Conservation (phyloP, 129 eudicot genomes). For the Chrysanthemum lavandulifolium region DNA sequence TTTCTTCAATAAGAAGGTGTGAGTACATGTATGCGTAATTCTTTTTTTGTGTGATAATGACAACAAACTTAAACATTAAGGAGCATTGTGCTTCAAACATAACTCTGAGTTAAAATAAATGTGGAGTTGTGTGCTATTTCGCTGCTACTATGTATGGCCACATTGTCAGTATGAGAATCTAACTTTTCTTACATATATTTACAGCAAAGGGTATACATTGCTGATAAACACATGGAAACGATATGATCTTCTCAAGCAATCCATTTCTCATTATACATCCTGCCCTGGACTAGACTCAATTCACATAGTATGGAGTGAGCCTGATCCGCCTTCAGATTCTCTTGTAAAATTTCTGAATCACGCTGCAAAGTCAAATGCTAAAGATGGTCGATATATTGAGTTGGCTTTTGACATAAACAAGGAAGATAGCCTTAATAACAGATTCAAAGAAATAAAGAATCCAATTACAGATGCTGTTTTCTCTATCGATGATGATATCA, state of each 20-base stretch:
- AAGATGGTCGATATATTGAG: slow-evolving; percentile 49
- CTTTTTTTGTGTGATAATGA: too few species aligned
- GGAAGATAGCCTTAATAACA: slow-evolving; percentile 85
- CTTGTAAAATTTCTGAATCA: slow-evolving; percentile 57
- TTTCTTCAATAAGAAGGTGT: too few species aligned
- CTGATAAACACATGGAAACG: slow-evolving; percentile 88
- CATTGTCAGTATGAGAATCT: too few species aligned
- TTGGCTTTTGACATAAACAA: slow-evolving; percentile 72
- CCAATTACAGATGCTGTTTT: slow-evolving; percentile 69
- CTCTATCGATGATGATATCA: slow-evolving; percentile 82
- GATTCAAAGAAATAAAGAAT: slow-evolving; percentile 74
- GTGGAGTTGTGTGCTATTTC: too few species aligned
- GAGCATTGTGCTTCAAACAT: too few species aligned
- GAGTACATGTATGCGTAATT: too few species aligned
- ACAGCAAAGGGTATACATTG: slow-evolving; percentile 27
- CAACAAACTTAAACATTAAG: too few species aligned
- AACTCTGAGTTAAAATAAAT: too few species aligned
- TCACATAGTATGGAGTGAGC: slow-evolving; percentile 90
- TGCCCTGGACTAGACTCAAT: slow-evolving; percentile 79
- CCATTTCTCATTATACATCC: slow-evolving; percentile 79
- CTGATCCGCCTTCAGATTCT: slow-evolving; percentile 64
- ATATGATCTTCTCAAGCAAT: slow-evolving; percentile 78
- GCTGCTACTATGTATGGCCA: too few species aligned
- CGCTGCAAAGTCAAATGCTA: slow-evolving; percentile 43
- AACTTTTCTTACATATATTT: too few species aligned